Evolutionary conservation across 768 basidiomycete species (phyloP).

Genomic region (Mycena amicta): DNA sequence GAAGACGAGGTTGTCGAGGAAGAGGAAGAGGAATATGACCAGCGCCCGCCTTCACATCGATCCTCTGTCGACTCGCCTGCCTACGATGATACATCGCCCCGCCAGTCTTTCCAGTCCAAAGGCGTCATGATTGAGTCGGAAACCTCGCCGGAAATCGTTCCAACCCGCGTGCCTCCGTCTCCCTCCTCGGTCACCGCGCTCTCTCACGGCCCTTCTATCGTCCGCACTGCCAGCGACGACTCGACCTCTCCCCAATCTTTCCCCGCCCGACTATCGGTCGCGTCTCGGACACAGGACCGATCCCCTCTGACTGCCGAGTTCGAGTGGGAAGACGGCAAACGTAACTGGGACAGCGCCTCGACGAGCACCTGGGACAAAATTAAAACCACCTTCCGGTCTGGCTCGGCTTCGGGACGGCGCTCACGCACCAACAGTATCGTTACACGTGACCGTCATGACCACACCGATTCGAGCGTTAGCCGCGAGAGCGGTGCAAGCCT

Average conservation of each 20-base stretch:
- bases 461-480: conserved; percentile 73
- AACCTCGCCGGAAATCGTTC: conserved; percentile 53
- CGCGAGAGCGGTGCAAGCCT: conserved; percentile 77
- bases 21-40: conserved; percentile 46
- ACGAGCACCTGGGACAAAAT: conserved; percentile 74
- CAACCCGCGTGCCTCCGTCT: conserved; percentile 49
- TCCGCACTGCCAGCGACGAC: conserved; percentile 44
- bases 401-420: conserved; percentile 69
- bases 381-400: conserved; percentile 67
- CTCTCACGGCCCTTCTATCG: conserved; percentile 42
- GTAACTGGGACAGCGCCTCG: conserved; percentile 54
- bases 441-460: conserved; percentile 64
- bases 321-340: conserved; percentile 60
- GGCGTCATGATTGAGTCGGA: conserved; percentile 67
- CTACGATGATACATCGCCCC: conserved; percentile 55
- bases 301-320: conserved; percentile 56
- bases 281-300: conserved; percentile 64
- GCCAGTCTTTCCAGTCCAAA: conserved; percentile 60
- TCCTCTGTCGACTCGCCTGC: conserved; percentile 51
- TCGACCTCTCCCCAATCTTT: conserved; percentile 58
- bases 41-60: conserved; percentile 53
- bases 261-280: conserved; percentile 63
- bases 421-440: conserved; percentile 79
- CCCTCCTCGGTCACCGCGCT: conserved; percentile 50
- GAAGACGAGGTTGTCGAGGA: conserved; percentile 55